Base-by-base conservation (phyloP, 306 rosid species). In the Vicia villosa region DNA sequence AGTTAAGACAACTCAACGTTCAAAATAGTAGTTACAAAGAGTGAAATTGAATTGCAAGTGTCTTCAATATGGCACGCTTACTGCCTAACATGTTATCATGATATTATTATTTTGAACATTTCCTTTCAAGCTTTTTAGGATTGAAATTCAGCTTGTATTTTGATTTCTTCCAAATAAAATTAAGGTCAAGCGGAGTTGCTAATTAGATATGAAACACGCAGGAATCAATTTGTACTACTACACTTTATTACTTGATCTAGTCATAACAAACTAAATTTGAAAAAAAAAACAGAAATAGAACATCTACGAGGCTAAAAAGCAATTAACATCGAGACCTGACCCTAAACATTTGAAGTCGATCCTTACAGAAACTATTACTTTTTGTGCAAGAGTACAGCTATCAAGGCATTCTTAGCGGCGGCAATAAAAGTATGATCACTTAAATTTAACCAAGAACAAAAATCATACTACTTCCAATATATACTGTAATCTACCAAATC, bases 401-500 rank as follows among this genome's bases (percentile, higher is more conserved):
- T 61, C 43, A 36, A 22, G 16, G 40, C 63, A 41, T 61, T 36
- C 38, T 42, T 24, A n/a, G n/a, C n/a, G n/a, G n/a, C 46, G 20
- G 7, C 22, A 10, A 30, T 40, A 38, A 59, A 26, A 60, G 22
- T 26, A 49, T 6, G 24, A 60, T 28, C 28, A 26, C 47, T 2
- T 3, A 14, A 68, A 75, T n/a, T 22, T 59, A 60, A 3, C 51
- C 30, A 16, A 37, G 11, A 68, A 75, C 70, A 16, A 46, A 76
- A 76, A 49, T 8, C 22, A 28, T 19, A 15, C 41, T 1, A 28
- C 51, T 61, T 10, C 21, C 28, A 59, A 59, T 14, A 37, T 16
- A 64, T 47, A 34, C 10, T 1, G 38, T 37, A 46, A 55, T 63
- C 73, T 46, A 66, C 66, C 3, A 0, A 69, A 55, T 62, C 69